Evolutionary conservation across 805 yeast genomes (phyloP), one percentile per base, ranked within the genome.

Genomic region (Saccharomycopsis schoenii): DNA sequence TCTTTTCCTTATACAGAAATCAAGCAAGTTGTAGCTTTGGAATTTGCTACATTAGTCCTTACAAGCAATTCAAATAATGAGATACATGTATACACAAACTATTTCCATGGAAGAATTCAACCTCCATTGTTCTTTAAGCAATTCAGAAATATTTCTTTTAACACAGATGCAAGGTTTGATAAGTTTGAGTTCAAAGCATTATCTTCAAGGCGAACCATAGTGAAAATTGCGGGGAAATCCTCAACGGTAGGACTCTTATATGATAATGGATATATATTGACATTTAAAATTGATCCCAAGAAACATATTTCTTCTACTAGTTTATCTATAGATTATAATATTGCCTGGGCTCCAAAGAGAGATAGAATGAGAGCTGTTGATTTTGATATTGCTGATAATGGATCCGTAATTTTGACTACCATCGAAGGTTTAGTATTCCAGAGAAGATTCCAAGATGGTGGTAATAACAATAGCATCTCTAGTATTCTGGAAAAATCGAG

Each of bases 351-450:
- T 39, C 88, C 92, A 0, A 76, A 81, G 60, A 81, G 81, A 57
- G 69, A 72, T 11, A 84, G 82, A 66, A 73, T 82, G 77, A 76
- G 74, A 60, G 89, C 83, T 56, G 74, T 73, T 3, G 96, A 89
- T 71, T 79, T 88, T 39, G 93, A 85, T 67, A 77, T 85, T 54
- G 80, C 87, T 1, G 74, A 72, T 17, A 88, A 85, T 67, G 96
- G 96, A 0, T 83, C 88, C 0, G 70, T 89, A 1, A 74, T 91
- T 1, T 69, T 92, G 1, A 81, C 87, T 64, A 86, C 94, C 0
- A 70, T 75, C 21, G 83, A 83, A 57, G 97, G 97, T 0, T 79
- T 85, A 24, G 88, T 82, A 0, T 89, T 80, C 66, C 74, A 76
- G 24, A 60, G 65, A 10, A 65, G 58, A 36, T 40, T 40, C 11